Base-by-base conservation (phyloP, 768 basidiomycete genomes). In the Pleurotus sapidus region DNA sequence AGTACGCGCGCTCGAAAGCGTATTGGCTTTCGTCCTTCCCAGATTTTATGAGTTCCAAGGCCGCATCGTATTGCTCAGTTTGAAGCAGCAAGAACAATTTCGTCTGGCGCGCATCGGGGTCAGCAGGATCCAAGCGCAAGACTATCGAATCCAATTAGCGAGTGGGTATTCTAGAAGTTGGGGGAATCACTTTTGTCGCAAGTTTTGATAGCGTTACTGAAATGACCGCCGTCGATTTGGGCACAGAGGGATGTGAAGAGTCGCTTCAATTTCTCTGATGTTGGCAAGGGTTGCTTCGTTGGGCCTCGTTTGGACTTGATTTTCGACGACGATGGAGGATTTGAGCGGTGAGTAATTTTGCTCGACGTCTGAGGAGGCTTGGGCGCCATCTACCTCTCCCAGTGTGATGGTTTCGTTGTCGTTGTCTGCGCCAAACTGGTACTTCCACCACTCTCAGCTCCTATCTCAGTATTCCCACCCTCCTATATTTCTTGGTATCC, bases 141-240 rank as follows among this genome's bases (percentile, higher is more conserved):
- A 95, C 95, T 96, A 61, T 15, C 17, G 12, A 49, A 27, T 8
- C 30, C 6, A 27, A 55, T 54, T 40, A 57, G 37, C 47, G 25
- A 15, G 27, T 9, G 30, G 39, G 37, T n/a, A 18, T 23, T 57
- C 42, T 15, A 56, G 43, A 50, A 34, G 23, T 17, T 27, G 38
- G 34, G 42, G 42, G 43, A 43, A 39, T 62, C 64, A 93, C 95
- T 89, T 77, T 93, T 94, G 72, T 93, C 88, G 76, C 92, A 95
- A 60, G 94, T 95, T 80, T 88, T 92, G 66, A 94, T 80, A 24
- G 93, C 93, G 64, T 93, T 93, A 45, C 74, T 71, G 67, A 93
- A 87, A 72, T 95, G 86, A 1, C 89, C 91, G n/a, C 89, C 92
- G 60, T 95, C 92, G 63, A 95, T 87, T 68, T 96, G 95, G 8